Evolutionary conservation across 129 eudicot species (phyloP), one percentile per base, ranked within the genome.

Genomic region (Smallanthus sonchifolius): DNA sequence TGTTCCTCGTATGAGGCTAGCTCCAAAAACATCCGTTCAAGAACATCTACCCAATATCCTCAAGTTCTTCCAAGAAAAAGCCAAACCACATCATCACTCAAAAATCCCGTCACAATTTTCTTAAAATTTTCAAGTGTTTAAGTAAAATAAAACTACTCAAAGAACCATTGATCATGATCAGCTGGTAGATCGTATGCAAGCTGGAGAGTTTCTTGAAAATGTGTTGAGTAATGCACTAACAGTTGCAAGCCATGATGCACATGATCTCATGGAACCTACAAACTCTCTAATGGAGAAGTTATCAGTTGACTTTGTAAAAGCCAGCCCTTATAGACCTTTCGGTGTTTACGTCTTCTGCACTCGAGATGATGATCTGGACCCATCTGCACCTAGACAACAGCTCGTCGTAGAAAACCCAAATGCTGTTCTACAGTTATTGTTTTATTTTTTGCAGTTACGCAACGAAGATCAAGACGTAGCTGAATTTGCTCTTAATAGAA

Each of bases 311-410:
- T 85, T 83, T 17, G 61, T 86, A n/a, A 76, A 86, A 67, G 92
- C 87, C 56, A 82, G 90, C 52, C 95, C 96, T 5, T 89, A 92
- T 76, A 79, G 92, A 72, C 95, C 98, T 36, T 92, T 85, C 20
- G 98, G 96, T 10, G 64, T 45, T 4, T 92, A 84, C 10, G 73
- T 92, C 5, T 87, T 92, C 80, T 86, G 90, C 61, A 75, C 83
- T 48, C 76, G 79, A 4, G 85, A 47, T 55, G 83, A 79, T 15
- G 77, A 60, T n/a, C 52, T 70, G 8, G 45, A 16, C 14, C 3
- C 24, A 35, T 9, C 4, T 44, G 49, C 60, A 34, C 37, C 45
- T 6, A 17, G 60, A 54, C 61, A 76, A 39, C 80, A 15, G 16
- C 76, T 86, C 4, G 75, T 81, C 6, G 81, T 87, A 55, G 85